Evolutionary conservation across 371 early-diverging fungal species (phyloP).

Genomic region (Actinomortierella wolfii): DNA sequence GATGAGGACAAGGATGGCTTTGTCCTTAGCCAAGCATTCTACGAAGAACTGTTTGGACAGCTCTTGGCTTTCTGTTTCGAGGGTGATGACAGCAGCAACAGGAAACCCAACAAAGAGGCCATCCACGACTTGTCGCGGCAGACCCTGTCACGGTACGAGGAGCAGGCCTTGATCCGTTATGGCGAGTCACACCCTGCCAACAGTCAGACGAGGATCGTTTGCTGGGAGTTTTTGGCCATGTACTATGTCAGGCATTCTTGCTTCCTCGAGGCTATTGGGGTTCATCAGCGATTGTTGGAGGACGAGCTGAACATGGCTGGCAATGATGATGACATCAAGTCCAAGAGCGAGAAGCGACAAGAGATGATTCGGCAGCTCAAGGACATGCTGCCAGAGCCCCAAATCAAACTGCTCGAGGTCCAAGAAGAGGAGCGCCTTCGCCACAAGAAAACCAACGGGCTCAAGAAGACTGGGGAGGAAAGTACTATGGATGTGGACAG

Average conservation of each 20-base stretch:
- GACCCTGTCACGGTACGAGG: constrained; percentile 28
- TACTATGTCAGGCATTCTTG: constrained; percentile 41
- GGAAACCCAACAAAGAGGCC: constrained; percentile 34
- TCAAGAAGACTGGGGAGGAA: no score
- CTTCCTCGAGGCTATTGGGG: constrained; percentile 39
- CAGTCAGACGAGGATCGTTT: constrained; percentile 22
- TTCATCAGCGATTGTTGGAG: constrained; percentile 25
- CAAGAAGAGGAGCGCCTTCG: no score
- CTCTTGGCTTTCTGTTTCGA: neutral
- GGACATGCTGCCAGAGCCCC: no score
- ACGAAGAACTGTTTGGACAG: neutral
- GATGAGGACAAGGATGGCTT: constrained; percentile 6
- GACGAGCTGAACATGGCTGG: constrained; percentile 25
- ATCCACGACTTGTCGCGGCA: constrained; percentile 20
- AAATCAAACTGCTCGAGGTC: no score
- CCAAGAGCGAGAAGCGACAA: constrained; percentile 27
- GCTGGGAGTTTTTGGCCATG: constrained; percentile 37
- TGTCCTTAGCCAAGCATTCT: neutral
- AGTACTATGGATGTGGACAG: no score
- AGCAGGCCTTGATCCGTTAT: constrained; percentile 20
- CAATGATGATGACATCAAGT: constrained; percentile 18
- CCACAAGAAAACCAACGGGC: no score
- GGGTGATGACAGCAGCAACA: neutral
- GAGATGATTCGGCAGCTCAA: no score
- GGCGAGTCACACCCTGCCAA: constrained; percentile 16